Base-by-base conservation (phyloP, 2,329 filamentous ascomycete genomes). In the Exophiala dermatitidis region DNA sequence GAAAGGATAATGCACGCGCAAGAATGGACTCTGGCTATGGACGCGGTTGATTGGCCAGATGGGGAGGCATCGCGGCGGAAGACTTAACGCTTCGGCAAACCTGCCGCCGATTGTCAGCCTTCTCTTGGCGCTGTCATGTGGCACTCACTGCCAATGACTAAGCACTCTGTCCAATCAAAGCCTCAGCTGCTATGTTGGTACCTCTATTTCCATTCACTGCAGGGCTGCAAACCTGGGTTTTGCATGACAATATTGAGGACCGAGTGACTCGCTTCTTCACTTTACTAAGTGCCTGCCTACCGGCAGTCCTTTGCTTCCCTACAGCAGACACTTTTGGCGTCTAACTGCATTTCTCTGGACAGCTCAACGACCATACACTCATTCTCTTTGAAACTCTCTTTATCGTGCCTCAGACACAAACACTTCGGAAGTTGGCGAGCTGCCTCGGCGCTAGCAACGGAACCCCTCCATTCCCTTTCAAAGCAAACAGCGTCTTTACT, bases 21-120 rank as follows among this genome's bases (percentile, higher is more conserved):
- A 10, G 42, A 12, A 74, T 77, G 1, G 81, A 72, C 68, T 81
- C 81, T 72, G 80, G 73, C 64, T 77, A 80, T 68, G 80, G 77
- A 52, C 70, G 66, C 62, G 78, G 81, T 65, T 81, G 47, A 52
- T 52, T 75, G 75, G 8, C 70, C 72, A 63, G 82, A 82, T 7
- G 74, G 78, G 5, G 30, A 77, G 77, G 26, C 72, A 76, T 4
- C 36, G 12, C 32, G 43, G n/a, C 3, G 10, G n/a, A 12, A 12
- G 30, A 9, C n/a, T 43, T 10, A 41, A 26, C 12, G 5, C 28
- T 32, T 45, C 42, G 42, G 42, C 29, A 30, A n/a, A 45, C 42
- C 30, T 45, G 12, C 42, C 19, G 5, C 3, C 19, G 5, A 34
- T 6, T 34, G 33, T 34, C 5, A 10, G 10, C 5, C 36, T 12